Conservation (phyloP, 768 basidiomycete species). For the Austroboletus festivus region DNA sequence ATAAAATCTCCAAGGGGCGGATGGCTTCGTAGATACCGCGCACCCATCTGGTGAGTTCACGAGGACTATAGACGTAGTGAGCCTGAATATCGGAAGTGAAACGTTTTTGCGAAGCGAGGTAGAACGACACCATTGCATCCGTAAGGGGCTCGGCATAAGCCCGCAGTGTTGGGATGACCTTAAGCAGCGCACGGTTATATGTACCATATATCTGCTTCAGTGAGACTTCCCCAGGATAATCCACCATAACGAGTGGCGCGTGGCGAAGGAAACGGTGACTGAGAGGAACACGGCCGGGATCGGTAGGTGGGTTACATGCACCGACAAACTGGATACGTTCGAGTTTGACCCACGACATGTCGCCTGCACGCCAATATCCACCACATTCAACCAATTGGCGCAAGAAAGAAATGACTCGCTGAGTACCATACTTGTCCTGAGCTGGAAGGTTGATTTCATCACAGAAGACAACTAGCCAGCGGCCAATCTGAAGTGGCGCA, state of each 20-base stretch:
- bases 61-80: constrained; percentile 98
- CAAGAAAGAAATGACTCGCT: constrained; percentile 97
- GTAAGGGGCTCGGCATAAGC: constrained; percentile 93
- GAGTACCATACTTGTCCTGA: constrained; percentile 96
- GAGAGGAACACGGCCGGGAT: constrained; percentile 98
- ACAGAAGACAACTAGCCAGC: constrained; percentile 99
- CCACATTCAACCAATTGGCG: constrained; percentile 93
- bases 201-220: constrained; percentile 98
- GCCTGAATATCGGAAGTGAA: constrained; percentile 98
- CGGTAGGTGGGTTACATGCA: constrained; percentile 98
- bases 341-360: constrained; percentile 96
- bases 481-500: constrained; percentile 89
- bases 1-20: constrained; percentile 86
- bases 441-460: constrained; percentile 99
- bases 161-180: constrained; percentile 90
- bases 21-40: constrained; percentile 98
- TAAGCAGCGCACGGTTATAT: constrained; percentile 93
- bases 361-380: constrained; percentile 91
- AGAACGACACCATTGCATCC: constrained; percentile 96
- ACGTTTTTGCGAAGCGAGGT: constrained; percentile 86
- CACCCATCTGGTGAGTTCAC: constrained; percentile 97
- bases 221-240: constrained; percentile 96
- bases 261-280: constrained; percentile 97
- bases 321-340: constrained; percentile 99
- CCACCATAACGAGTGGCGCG: constrained; percentile 97